Percentiles rank a stretch among this genome's conserved stretches.
Conservation (phyloP, 768 basidiomycete species). For the Naganishia antarctica region DNA sequence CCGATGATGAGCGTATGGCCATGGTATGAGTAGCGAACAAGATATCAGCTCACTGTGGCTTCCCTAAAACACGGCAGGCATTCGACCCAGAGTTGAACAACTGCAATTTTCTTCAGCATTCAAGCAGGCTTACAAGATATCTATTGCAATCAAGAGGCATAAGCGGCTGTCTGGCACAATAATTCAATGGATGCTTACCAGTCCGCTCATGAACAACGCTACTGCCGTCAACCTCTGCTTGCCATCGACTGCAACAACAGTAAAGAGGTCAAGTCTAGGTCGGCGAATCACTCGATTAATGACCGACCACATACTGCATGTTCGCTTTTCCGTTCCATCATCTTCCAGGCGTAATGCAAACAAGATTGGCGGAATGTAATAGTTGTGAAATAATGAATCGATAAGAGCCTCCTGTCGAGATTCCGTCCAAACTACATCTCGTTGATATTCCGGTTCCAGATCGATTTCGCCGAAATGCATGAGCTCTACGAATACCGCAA, state of each 20-base stretch:
- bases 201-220: constrained; percentile 27
- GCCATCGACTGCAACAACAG: constrained; percentile 23
- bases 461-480: constrained; percentile 25
- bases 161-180: background rate
- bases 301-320: constrained; percentile 20
- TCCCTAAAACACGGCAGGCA: background rate
- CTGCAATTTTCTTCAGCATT: background rate
- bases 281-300: background rate
- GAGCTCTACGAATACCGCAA: constrained; percentile 3
- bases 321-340: constrained; percentile 26
- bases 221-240: constrained; percentile 29
- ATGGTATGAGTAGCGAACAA: background rate
- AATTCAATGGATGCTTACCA: background rate
- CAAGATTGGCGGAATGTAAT: constrained; percentile 27
- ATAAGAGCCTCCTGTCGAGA: constrained; percentile 25
- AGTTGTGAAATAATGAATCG: constrained; percentile 29
- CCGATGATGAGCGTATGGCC: background rate
- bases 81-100: background rate
- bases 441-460: constrained; percentile 27
- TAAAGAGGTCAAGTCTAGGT: background rate
- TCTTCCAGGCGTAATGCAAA: constrained; percentile 12
- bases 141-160: background rate
- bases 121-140: constrained; percentile 20
- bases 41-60: constrained; percentile 7
- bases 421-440: constrained; percentile 29